Evolutionary conservation across 2,329 filamentous ascomycete genomes (phyloP).

Genomic region (Dactylonectria estremocensis): DNA sequence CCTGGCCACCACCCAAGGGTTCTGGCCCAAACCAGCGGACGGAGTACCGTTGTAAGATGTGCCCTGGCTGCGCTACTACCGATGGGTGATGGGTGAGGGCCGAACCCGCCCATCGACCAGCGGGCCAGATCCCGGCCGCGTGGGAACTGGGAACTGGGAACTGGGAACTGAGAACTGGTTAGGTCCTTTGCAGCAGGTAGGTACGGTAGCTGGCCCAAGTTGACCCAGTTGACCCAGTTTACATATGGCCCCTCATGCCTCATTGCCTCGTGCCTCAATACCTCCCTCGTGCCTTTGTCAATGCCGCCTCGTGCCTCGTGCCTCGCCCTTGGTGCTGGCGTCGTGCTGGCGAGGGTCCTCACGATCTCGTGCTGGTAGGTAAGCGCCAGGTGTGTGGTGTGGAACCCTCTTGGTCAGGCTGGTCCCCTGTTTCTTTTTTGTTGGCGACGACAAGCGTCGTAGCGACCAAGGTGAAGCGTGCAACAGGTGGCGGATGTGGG

Average conservation of each 20-base stretch:
- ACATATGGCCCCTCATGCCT: conserved; percentile 8
- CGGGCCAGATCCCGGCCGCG: conserved; percentile 33
- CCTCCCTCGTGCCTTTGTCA: conserved; percentile 10
- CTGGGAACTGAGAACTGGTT: conserved; percentile 5
- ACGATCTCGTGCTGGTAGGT: conserved; percentile 10
- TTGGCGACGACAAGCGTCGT: neutral
- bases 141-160: conserved; percentile 27
- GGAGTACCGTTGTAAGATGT: neutral
- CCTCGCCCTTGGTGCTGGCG: conserved; percentile 9
- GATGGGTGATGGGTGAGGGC: conserved; percentile 19
- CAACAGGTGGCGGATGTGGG: conserved; percentile 27
- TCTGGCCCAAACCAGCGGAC: neutral
- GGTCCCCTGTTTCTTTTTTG: conserved; percentile 1
- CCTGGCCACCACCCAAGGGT: conserved; percentile 16
- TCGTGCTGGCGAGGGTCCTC: conserved; percentile 15
- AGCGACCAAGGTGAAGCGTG: conserved; percentile 2
- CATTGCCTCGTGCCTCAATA: conserved; percentile 15
- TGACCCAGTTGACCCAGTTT: conserved; percentile 15
- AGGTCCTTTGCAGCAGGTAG: neutral
- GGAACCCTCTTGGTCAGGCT: conserved; percentile 1
- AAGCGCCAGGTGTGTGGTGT: conserved; percentile 14
- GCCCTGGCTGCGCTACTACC: conserved; percentile 16
- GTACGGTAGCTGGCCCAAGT: neutral
- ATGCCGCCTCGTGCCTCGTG: conserved; percentile 3
- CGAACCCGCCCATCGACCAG: conserved; percentile 29